phyloP scores from a whole-genome alignment of 202 grass and related monocot genomes.

The Bolboschoenoplectus hybrid region DNA sequence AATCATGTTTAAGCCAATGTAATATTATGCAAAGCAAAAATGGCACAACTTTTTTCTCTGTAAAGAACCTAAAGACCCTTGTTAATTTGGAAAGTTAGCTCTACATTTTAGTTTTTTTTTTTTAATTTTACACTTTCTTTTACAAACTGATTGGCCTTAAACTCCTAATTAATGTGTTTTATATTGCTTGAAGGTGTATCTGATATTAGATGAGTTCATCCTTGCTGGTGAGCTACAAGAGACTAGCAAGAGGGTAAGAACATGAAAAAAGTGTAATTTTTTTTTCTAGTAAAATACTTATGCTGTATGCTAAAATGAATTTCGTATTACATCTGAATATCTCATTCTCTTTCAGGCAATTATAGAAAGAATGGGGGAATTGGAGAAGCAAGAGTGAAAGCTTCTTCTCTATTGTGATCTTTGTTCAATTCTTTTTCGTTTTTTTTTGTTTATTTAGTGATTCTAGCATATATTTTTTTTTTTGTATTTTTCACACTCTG shows the following conservation, averaged over 20 bases:
- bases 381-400: conserved; percentile 78
- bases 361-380: conserved; percentile 98
- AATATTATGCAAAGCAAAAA: background rate
- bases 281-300: conserved; percentile 34
- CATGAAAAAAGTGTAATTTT: background rate
- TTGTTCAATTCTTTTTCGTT: conserved; percentile 18
- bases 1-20: background rate
- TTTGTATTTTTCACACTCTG: background rate
- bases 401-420: conserved; percentile 10
- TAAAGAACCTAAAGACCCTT: background rate
- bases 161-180: conserved; percentile 18
- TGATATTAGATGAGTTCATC: conserved; percentile 98
- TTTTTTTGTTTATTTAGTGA: conserved; percentile 16
- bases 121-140: background rate
- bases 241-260: conserved; percentile 83
- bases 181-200: conserved; percentile 63
- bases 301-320: conserved; percentile 13
- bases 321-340: background rate
- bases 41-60: background rate
- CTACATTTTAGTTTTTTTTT: background rate
- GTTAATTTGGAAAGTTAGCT: background rate
- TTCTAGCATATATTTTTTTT: conserved; percentile 28
- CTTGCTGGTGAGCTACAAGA: conserved; percentile 98
- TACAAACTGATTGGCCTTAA: background rate
- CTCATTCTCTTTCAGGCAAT: conserved; percentile 71